Evolutionary conservation across 2,329 filamentous ascomycete genomes (phyloP).

Genomic region (Xylariaceae sp.): DNA sequence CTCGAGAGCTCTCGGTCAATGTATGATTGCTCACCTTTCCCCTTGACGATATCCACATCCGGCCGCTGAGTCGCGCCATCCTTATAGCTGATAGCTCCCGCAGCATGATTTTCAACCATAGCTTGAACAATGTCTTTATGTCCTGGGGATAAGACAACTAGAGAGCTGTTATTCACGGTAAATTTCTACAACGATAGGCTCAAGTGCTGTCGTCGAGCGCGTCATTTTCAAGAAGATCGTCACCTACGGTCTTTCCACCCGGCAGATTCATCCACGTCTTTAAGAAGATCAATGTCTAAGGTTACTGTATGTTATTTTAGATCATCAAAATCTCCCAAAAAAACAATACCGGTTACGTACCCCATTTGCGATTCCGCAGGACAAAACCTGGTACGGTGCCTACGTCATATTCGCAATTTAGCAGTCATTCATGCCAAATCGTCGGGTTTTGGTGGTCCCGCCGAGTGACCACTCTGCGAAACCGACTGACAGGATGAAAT

Average conservation of each 20-base stretch:
- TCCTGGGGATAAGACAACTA: conserved; percentile 22
- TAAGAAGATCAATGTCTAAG: conserved; percentile 5
- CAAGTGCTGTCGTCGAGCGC: no score
- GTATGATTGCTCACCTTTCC: conserved; percentile 20
- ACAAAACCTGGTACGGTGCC: conserved; percentile 13
- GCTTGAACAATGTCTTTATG: conserved; percentile 26
- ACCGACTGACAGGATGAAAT: no score
- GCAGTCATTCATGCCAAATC: no score
- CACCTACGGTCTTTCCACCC: conserved; percentile 17
- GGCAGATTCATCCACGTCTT: conserved; percentile 9
- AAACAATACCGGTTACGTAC: conserved; percentile 9
- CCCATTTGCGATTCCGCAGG: conserved; percentile 25
- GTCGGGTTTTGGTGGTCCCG: no score
- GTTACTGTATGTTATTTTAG: no score
- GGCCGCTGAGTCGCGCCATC: conserved; percentile 1
- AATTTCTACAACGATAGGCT: no score
- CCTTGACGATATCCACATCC: conserved; percentile 24
- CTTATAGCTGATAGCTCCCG: conserved; percentile 4
- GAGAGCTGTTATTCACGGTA: no score
- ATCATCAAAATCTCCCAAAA: no score
- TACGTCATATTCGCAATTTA: no score
- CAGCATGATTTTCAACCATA: conserved; percentile 23
- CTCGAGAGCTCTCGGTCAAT: no score
- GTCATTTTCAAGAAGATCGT: no score
- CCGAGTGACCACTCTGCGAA: no score